phyloP scores from a whole-genome alignment of 768 basidiomycete genomes.

The Xanthoconium stramineum region DNA sequence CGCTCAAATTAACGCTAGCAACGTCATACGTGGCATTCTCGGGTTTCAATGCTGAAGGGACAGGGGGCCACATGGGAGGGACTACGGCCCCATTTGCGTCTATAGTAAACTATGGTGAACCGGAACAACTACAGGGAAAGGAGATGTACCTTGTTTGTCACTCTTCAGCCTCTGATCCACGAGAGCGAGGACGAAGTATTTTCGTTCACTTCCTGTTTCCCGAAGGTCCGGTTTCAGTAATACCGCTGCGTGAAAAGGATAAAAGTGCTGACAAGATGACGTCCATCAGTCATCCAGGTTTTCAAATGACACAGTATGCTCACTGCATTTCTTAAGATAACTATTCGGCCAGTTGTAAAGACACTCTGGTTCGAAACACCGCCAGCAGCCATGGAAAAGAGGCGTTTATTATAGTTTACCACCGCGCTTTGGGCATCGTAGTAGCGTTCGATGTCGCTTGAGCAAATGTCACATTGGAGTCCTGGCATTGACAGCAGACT shows the following conservation, averaged over 20 bases:
- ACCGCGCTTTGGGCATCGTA: constrained; percentile 72
- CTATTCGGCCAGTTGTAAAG: constrained; percentile 71
- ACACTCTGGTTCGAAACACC: constrained; percentile 67
- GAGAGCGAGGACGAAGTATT: constrained; percentile 69
- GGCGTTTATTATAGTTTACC: constrained; percentile 55
- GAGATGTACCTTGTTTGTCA: constrained; percentile 46
- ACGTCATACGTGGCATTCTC: constrained; percentile 66
- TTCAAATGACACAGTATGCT: constrained; percentile 22
- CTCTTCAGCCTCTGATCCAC: constrained; percentile 63
- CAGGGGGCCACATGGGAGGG: constrained; percentile 78
- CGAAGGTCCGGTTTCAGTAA: constrained; percentile 63
- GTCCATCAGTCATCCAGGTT: background rate
- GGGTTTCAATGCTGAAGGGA: constrained; percentile 42
- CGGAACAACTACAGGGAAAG: background rate
- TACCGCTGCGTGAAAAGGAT: constrained; percentile 63
- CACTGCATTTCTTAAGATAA: constrained; percentile 81
- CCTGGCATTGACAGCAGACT: constrained; percentile 57
- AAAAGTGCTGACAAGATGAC: constrained; percentile 62
- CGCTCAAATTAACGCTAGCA: constrained; percentile 59
- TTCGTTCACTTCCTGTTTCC: constrained; percentile 47
- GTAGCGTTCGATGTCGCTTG: constrained; percentile 66
- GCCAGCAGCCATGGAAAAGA: constrained; percentile 57
- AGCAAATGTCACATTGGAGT: constrained; percentile 66
- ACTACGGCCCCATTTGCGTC: constrained; percentile 57
- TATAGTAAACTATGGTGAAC: constrained; percentile 26